phyloP scores from a whole-genome alignment of 768 basidiomycete genomes.

The Kwoniella europaea region DNA sequence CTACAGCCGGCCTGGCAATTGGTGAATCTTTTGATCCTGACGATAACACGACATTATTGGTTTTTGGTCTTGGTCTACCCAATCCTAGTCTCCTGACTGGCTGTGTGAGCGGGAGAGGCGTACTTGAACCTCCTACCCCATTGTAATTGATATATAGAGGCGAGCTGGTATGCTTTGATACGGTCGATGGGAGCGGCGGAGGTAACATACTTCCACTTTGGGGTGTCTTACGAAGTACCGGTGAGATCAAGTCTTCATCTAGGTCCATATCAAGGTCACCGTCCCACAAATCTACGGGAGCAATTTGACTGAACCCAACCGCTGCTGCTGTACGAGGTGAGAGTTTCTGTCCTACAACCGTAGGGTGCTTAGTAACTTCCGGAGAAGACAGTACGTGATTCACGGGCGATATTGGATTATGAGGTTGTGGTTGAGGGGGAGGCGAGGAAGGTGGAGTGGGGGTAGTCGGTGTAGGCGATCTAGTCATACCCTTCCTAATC shows the following conservation, averaged over 20 bases:
- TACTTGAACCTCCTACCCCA: not conserved
- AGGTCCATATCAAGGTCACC: conserved; percentile 12
- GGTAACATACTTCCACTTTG: conserved; percentile 36
- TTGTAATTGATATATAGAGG: not conserved
- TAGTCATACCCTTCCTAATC: conserved; percentile 9
- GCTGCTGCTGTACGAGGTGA: conserved; percentile 20
- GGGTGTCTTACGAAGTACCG: conserved; percentile 3
- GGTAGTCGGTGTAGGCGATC: conserved; percentile 11
- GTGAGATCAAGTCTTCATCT: conserved; percentile 19
- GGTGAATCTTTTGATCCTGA: conserved; percentile 13
- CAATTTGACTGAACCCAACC: conserved; percentile 53
- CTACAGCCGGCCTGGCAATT: not conserved
- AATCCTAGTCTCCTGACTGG: conserved; percentile 36
- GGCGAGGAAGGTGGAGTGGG: conserved; percentile 38
- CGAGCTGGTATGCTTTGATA: conserved; percentile 8
- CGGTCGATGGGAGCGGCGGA: conserved; percentile 39
- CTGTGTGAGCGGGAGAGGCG: conserved; percentile 25
- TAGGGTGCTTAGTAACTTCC: not conserved
- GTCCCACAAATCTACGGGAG: conserved; percentile 39
- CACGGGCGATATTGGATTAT: not conserved
- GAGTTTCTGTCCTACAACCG: not conserved
- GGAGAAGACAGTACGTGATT: conserved; percentile 17
- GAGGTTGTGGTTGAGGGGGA: not conserved
- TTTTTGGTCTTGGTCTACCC: conserved; percentile 17
- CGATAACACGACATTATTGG: conserved; percentile 20